Base-by-base conservation (phyloP, 225 moss, liverwort and hornwort genomes). In the Sphagnum contortum region DNA sequence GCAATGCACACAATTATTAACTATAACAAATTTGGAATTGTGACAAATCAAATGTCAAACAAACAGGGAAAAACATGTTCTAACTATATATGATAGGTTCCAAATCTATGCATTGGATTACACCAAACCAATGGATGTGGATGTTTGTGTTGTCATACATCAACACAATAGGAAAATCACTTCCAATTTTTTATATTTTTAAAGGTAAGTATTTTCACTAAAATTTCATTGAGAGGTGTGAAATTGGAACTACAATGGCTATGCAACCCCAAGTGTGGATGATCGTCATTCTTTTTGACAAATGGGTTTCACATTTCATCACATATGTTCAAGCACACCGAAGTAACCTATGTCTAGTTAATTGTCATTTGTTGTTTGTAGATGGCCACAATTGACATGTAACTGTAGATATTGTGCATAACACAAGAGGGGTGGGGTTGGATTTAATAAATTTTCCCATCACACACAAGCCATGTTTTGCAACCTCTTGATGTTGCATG, bases 181-280 rank as follows among this genome's bases (percentile, higher is more conserved):
- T 62, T 48, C 44, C 44, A 45, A 48, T 9, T 62, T 62, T 62
- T 45, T 62, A 62, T 44, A 45, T 62, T 3, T 62, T 62, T 44
- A 62, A 62, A 29, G 61, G 61, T 45, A 48, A 45, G 5, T 9
- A 52, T 0, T 45, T 45, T 29, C 13, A 44, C 2, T 12, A 3
- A 12, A 2, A 59, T 59, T 44, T 44, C 58, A 59, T 59, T 12
- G 58, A 59, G 3, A 44, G 2, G 13, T 59, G 58, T 44, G 58
- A 59, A 59, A 2, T 12, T 12, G 9, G 58, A 59, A 44, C 9
- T 4, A 44, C 3, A 59, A 29, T 29, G 29, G 29, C 29, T 29
- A 29, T 29, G 29, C 29, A 29, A 29, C 29, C 1, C 29, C 0
- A 59, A 44, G 58, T 44, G 14, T 59, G 44, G 13, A 59, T 59